Percentiles rank a stretch among this genome's conserved stretches.
Evolutionary conservation across 2,329 filamentous ascomycete genomes (phyloP).

Genomic region (Pseudogymnoascus sp.): DNA sequence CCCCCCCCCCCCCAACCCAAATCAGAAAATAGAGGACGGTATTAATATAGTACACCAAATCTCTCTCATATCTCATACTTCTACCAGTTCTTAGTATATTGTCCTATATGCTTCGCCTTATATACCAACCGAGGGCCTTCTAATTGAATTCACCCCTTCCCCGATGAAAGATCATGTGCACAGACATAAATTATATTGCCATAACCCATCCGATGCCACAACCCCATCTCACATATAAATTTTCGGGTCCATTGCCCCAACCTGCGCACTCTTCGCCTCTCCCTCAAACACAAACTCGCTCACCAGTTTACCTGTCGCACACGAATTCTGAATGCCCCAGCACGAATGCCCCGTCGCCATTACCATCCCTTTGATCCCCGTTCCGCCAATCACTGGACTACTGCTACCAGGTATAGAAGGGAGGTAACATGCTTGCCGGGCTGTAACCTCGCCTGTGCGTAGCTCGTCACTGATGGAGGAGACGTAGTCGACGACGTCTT

Average conservation of each 20-base stretch:
- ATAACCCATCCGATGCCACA: neutral
- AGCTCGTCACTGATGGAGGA: slow-evolving; percentile 54
- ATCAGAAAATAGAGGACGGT: no score
- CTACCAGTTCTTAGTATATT: neutral
- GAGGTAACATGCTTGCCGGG: slow-evolving; percentile 82
- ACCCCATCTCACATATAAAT: neutral
- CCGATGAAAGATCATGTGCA: neutral
- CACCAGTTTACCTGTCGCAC: slow-evolving; percentile 74
- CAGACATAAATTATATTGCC: neutral
- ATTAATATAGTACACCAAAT: neutral
- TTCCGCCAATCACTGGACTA: slow-evolving; percentile 65
- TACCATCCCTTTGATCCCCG: slow-evolving; percentile 61
- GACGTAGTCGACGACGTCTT: slow-evolving; percentile 76
- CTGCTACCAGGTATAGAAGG: slow-evolving; percentile 41
- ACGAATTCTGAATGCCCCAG: slow-evolving; percentile 93
- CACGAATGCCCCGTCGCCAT: slow-evolving; percentile 86
- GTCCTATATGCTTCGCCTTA: neutral
- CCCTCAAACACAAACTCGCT: slow-evolving; percentile 70
- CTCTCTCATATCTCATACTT: neutral
- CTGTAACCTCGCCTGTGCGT: slow-evolving; percentile 56
- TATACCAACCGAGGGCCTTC: neutral
- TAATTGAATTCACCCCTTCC: neutral
- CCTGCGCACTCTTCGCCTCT: slow-evolving; percentile 23
- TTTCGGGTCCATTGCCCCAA: neutral
- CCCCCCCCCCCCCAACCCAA: no score